These are phyloP conservation scores for Backusella westeae DNA, from an alignment of 192 early-diverging fungal species.

Conservation along the genomic window DNA sequence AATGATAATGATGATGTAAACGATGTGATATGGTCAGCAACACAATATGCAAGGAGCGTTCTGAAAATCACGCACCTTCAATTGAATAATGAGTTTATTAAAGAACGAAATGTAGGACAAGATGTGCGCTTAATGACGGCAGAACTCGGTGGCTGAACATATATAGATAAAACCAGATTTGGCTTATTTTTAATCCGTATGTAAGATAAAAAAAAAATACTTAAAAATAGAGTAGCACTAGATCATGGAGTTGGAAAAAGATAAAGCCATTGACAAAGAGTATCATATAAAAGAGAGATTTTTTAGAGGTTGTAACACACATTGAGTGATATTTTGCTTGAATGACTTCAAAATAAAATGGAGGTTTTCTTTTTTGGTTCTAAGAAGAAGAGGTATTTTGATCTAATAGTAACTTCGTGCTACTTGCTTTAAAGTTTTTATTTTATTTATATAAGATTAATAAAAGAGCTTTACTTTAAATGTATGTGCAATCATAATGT, in stretches of 20 bases:
- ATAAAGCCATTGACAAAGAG: neutral
- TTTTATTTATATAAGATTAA: neutral
- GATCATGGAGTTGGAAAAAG: constrained; percentile 5
- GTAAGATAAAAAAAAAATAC: neutral
- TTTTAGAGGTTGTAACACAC: neutral
- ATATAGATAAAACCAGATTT: neutral
- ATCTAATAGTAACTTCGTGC: neutral
- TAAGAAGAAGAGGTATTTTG: neutral
- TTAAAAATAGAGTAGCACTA: neutral
- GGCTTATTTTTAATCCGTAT: neutral
- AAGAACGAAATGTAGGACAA: neutral
- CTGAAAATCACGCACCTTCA: neutral
- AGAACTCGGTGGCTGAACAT: neutral
- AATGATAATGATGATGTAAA: neutral
- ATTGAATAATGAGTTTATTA: neutral
- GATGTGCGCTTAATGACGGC: neutral
- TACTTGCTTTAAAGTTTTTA: neutral
- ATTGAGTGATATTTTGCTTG: neutral
- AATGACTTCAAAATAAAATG: neutral
- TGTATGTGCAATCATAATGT: neutral
- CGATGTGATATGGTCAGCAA: neutral
- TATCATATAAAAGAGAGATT: neutral
- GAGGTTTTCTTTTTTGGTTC: neutral
- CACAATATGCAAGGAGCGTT: neutral
- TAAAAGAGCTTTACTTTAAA: neutral